Evolutionary conservation across 2,329 filamentous ascomycete genomes (phyloP).

Genomic region (Ophiostoma pallidulum): DNA sequence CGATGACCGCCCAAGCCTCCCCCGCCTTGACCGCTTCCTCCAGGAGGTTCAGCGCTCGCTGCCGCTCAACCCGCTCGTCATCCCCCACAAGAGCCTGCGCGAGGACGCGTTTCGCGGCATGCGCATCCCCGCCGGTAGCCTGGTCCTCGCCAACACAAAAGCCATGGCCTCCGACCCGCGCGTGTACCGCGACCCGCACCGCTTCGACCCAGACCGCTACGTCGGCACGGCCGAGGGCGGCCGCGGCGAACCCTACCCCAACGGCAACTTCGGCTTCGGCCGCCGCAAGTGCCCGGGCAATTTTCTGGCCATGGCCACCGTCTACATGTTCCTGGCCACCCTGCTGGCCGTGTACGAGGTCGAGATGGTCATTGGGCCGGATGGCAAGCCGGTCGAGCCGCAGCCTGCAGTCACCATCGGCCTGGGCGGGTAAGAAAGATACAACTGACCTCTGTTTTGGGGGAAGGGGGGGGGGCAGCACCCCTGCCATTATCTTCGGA

Average conservation of each 20-base stretch:
- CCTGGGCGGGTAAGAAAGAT: conserved; percentile 18
- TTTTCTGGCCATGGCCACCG: conserved; percentile 36
- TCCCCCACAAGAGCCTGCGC: conserved; percentile 44
- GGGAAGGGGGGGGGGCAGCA: too few species aligned
- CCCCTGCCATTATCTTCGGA: too few species aligned
- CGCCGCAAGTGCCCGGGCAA: conserved; percentile 41
- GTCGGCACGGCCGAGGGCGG: conserved; percentile 9
- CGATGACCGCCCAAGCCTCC: conserved; percentile 33
- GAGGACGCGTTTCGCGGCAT: conserved; percentile 50
- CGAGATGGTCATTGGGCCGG: conserved; percentile 15
- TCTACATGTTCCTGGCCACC: conserved; percentile 32
- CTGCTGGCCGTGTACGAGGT: conserved; percentile 26
- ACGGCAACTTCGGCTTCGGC: conserved; percentile 44
- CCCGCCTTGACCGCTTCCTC: conserved; percentile 36
- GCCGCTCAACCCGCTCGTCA: conserved; percentile 38
- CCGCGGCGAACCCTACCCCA: conserved; percentile 35
- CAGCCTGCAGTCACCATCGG: conserved; percentile 17
- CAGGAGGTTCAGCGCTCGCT: conserved; percentile 37
- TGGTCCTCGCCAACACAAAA: conserved; percentile 33
- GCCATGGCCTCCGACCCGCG: conserved; percentile 35
- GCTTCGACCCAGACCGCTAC: conserved; percentile 39
- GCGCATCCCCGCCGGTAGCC: conserved; percentile 45
- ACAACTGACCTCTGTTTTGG: too few species aligned
- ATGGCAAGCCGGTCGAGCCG: conserved; percentile 16
- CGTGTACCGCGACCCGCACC: conserved; percentile 32